Evolutionary conservation across 192 early-diverging fungal genomes (phyloP).

Genomic region (Umbelopsis isabellina): DNA sequence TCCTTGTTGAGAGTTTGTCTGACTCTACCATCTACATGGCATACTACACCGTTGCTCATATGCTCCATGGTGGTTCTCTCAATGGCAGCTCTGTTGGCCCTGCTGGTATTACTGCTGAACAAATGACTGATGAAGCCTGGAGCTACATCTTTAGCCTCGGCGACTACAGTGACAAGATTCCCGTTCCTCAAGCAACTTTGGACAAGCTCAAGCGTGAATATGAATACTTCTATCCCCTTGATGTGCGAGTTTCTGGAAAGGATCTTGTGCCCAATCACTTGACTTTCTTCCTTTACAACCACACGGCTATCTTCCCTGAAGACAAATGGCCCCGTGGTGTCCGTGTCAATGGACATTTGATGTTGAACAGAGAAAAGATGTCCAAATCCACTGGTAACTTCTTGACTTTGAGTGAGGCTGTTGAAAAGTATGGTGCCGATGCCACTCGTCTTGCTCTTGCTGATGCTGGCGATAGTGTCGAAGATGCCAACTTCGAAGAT

Average conservation of each 20-base stretch:
- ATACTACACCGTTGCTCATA: constrained; percentile 96
- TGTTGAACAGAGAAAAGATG: constrained; percentile 98
- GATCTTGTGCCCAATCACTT: constrained; percentile 98
- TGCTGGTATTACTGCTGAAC: constrained; percentile 74
- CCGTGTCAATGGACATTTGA: constrained; percentile 93
- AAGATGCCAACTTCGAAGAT: constrained; percentile 99
- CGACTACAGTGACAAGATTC: constrained; percentile 56
- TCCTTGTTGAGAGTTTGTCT: constrained; percentile 93
- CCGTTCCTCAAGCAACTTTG: constrained; percentile 71
- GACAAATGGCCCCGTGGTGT: constrained; percentile 86
- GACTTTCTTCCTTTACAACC: constrained; percentile 96
- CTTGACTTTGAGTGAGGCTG: constrained; percentile 78
- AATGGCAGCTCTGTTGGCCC: constrained; percentile 81
- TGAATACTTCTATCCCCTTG: constrained; percentile 97
- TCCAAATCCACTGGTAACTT: constrained; percentile 98
- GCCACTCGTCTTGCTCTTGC: constrained; percentile 94
- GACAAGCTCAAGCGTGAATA: constrained; percentile 86
- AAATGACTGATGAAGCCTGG: constrained; percentile 94
- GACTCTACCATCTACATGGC: constrained; percentile 99
- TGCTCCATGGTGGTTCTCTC: constrained; percentile 86
- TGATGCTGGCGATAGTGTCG: constrained; percentile 93
- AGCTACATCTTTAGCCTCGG: constrained; percentile 85
- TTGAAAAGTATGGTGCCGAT: constrained; percentile 92
- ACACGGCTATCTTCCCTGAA: constrained; percentile 93
- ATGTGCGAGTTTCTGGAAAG: constrained; percentile 95